Base-by-base conservation (phyloP, 805 yeast genomes). In the Wickerhamomyces queroliae region DNA sequence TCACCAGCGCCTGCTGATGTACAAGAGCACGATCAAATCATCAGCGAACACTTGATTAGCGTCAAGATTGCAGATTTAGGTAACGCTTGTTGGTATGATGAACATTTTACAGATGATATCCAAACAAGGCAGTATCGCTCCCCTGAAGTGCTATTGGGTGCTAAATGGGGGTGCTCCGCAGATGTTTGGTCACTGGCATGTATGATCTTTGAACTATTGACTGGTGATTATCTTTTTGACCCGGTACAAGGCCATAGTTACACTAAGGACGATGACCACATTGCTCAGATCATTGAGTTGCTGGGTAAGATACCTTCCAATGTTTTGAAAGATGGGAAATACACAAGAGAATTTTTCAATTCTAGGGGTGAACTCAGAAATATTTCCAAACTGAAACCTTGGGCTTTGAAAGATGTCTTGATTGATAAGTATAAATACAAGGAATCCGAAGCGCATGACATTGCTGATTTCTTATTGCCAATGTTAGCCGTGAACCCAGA, bases 151-250 rank as follows among this genome's bases (percentile, higher is more conserved):
- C 61, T 85, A 13, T 52, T 84, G 16, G 93, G 95, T 0, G 75
- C 84, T 9, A 70, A 76, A 24, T 93, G 99, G 99, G 99, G 99
- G 1, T 89, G 95, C 38, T 80, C 91, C 39, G 82, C 95, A 1
- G 99, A 93, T 62, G 74, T 91, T 35, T 93, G 99, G 99, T 85
- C 96, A n/a, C 69, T 85, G 52, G 97, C 95, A 0, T 90, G 98
- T 63, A 64, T 93, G 53, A 69, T 85, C 1, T 93, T 93, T 63
- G 99, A 93, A 64, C 69, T 93, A 19, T 62, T 91, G 33, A 91
- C 99, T 0, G 98, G 98, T 3, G 98, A 91, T 61, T 90, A 90
- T 54, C 62, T 93, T 36, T 93, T 91, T 60, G 97, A 91, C 59
- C 99, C 99, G 1, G 63, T 60, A 33, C 77, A 77, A 45, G 89